These are phyloP conservation scores for Calendula officinalis DNA, from an alignment of 129 eudicot species.

Conservation along the genomic window DNA sequence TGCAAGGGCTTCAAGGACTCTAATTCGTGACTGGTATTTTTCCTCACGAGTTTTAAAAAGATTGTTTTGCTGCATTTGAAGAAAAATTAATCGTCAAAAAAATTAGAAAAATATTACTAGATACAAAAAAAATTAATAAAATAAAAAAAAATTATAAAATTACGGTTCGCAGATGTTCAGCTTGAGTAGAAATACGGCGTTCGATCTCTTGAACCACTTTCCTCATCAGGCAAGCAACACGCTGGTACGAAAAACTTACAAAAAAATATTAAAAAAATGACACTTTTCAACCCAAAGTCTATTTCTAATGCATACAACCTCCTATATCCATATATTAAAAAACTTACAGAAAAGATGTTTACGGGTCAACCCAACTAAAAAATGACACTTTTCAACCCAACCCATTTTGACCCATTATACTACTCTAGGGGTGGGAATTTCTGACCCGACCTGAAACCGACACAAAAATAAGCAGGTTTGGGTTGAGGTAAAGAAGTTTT, in stretches of 20 bases:
- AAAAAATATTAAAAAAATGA: not conserved
- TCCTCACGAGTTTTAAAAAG: constrained; percentile 86
- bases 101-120: no score
- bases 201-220: constrained; percentile 97
- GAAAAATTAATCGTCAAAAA: constrained; percentile 12
- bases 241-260: constrained; percentile 51
- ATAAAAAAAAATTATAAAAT: constrained; percentile 10
- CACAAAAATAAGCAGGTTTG: no score
- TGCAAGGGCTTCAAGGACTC: constrained; percentile 92
- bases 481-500: no score
- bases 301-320: not conserved
- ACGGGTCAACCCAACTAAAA: not conserved
- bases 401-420: not conserved
- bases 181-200: constrained; percentile 87
- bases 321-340: not conserved
- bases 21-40: constrained; percentile 85
- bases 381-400: constrained; percentile 3
- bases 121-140: not conserved
- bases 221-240: constrained; percentile 90
- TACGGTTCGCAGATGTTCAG: constrained; percentile 89
- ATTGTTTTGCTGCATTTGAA: constrained; percentile 71
- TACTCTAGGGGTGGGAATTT: no score
- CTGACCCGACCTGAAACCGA: no score
- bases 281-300: not conserved
- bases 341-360: not conserved